phyloP scores from a whole-genome alignment of 1,284 basidiomycete genomes.

The Pseudozyma hubeiensis region DNA sequence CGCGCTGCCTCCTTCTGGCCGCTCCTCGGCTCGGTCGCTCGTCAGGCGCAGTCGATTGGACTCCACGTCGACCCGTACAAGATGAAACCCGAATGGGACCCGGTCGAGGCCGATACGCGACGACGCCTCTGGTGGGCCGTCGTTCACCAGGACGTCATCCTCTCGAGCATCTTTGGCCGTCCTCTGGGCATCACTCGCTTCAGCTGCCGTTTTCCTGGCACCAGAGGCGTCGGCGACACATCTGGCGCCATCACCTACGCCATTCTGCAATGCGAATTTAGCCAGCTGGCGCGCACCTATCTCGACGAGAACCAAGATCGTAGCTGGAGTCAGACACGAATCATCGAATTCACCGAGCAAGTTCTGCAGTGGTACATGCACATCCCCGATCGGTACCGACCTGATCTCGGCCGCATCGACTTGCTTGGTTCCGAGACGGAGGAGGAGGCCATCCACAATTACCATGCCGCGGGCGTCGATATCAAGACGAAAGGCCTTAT shows the following conservation, averaged over 20 bases:
- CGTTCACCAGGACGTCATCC: conserved; percentile 46
- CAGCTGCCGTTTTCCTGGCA: conserved; percentile 34
- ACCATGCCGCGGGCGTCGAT: conserved; percentile 32
- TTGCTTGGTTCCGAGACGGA: conserved; percentile 21
- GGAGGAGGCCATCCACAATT: conserved; percentile 29
- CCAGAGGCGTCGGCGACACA: not conserved
- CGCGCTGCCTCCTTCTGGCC: conserved; percentile 47
- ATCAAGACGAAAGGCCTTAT: conserved; percentile 44
- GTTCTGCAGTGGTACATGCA: conserved; percentile 43
- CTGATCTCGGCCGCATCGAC: conserved; percentile 33
- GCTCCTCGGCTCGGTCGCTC: conserved; percentile 36
- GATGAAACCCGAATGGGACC: conserved; percentile 35
- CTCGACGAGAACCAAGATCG: conserved; percentile 45
- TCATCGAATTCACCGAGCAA: conserved; percentile 32
- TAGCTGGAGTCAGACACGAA: conserved; percentile 36
- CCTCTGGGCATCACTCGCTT: conserved; percentile 42
- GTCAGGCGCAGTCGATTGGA: conserved; percentile 50
- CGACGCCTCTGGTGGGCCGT: conserved; percentile 50
- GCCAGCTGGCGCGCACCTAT: conserved; percentile 24
- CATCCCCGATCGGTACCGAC: conserved; percentile 35
- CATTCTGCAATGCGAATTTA: conserved; percentile 41
- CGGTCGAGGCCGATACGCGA: conserved; percentile 36
- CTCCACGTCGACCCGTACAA: conserved; percentile 46
- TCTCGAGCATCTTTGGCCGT: conserved; percentile 47
- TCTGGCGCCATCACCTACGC: conserved; percentile 20